Base-by-base conservation (phyloP, 2,329 filamentous ascomycete species). In the Penicillium psychrosexuale region DNA sequence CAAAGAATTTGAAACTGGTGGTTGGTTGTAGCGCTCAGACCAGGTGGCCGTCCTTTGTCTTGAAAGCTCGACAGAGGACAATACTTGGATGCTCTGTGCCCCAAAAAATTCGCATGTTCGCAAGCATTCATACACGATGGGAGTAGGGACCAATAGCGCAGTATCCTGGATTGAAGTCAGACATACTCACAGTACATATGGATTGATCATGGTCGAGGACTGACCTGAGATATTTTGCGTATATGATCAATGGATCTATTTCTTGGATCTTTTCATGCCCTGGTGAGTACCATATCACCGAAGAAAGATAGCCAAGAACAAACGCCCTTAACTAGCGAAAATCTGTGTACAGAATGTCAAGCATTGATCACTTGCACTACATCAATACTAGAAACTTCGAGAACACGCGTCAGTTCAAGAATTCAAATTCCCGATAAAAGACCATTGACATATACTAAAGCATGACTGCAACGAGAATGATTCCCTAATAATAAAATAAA, bases 21-120 rank as follows among this genome's bases (percentile, higher is more conserved):
- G 66, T 89, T 85, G 62, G 90, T 90, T n/a, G 85, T 86, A 28
- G 87, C 87, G 5, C 87, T 87, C 44, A 89, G 80, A 91, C 78
- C 34, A 90, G 80, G 54, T 85, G 83, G n/a, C 86, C 85, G 58
- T 91, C 86, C 51, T 82, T 83, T 4, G 87, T 90, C 66, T 84
- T 81, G 72, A 90, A 80, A 0, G 75, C 75, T 53, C 78, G 71
- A 49, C 79, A 81, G 1, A 77, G 78, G 11, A 77, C 77, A 31
- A 79, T 75, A 34, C 71, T 77, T 1, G 78, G 77, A 66, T 80
- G 78, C 22, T 69, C 73, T 6, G 75, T 77, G 4, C 78, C 77
- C 68, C 73, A 79, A 9, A 9, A 77, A 71, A 49, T 75, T 62
- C 0, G 73, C 73, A 56, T 78, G 72, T 4, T 74, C 66, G 0